Base-by-base conservation (phyloP, 805 yeast genomes). In the Saturnispora sanitii region DNA sequence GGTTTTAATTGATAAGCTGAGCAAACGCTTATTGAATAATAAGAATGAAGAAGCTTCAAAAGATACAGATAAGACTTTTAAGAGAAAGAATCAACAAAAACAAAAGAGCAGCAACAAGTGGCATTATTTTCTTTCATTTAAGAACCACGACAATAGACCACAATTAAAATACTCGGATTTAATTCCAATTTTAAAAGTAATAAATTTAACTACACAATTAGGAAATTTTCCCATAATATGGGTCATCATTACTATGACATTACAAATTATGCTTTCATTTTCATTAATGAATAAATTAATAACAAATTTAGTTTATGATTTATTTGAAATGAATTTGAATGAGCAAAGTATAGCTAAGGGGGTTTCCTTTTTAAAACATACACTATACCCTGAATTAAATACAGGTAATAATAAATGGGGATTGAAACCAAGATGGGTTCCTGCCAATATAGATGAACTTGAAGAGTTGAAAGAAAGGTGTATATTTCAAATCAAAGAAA, bases 311-410 rank as follows among this genome's bases (percentile, higher is more conserved):
- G 34, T 56, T 22, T 27, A 33, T 23, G 28, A 13, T 17, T 23
- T 18, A 20, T 9, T 37, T 17, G 13, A 22, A 90, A 82, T 52
- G 68, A 82, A 68, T 61, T 64, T 34, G 86, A 82, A 50, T 77
- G 85, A 50, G 62, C 71, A 29, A 63, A 67, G 25, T 79, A 81
- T 21, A 53, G 82, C 39, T 50, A 62, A 4, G 49, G 60, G 4
- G 71, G 81, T 36, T 70, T 77, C 4, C 17, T 12, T 13, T 11
- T 11, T 34, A 13, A 41, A 7, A 49, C 62, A 2, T 62, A 65
- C 22, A 78, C 86, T 2, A 61, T 82, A 42, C 15, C 37, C 37
- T n/a, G 23, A 17, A 17, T 13, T 6, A 12, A 16, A 29, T 13
- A 16, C 4, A 12, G 17, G n/a, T n/a, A 16, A 22, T 17, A 16